These are phyloP conservation scores for Talaromyces sp. DNA, from an alignment of 2,329 filamentous ascomycete genomes.

Conservation along the genomic window DNA sequence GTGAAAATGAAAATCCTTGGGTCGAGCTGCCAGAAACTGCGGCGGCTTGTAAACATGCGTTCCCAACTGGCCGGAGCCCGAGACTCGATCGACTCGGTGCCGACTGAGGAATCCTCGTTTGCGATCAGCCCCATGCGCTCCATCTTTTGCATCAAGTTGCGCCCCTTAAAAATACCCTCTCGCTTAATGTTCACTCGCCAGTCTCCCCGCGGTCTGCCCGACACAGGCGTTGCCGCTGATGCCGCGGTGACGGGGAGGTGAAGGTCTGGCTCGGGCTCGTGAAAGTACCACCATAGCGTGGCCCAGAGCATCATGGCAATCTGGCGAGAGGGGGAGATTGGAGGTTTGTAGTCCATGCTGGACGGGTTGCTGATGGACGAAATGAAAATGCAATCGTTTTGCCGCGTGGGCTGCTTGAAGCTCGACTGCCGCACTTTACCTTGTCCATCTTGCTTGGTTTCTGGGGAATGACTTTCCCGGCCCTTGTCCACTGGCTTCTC, in stretches of 20 bases:
- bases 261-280: constrained; percentile 68
- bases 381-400: constrained; percentile 79
- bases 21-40: constrained; percentile 89
- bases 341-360: constrained; percentile 71
- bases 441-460: not conserved
- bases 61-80: constrained; percentile 63
- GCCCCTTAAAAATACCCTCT: constrained; percentile 81
- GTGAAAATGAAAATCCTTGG: constrained; percentile 84
- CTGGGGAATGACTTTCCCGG: too few relatives aligned
- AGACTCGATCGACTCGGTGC: constrained; percentile 54
- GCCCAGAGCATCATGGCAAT: constrained; percentile 97
- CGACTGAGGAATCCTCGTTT: constrained; percentile 69
- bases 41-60: constrained; percentile 73
- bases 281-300: constrained; percentile 95
- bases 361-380: constrained; percentile 85
- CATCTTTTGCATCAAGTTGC: constrained; percentile 79
- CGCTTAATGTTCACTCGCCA: constrained; percentile 81
- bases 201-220: constrained; percentile 71
- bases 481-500: constrained; percentile 42
- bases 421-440: constrained; percentile 40
- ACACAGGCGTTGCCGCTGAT: constrained; percentile 60
- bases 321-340: constrained; percentile 75
- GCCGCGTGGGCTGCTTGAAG: constrained; percentile 70
- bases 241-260: constrained; percentile 55
- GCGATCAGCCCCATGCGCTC: constrained; percentile 87